Evolutionary conservation across 169 alveolate species (phyloP).

Genomic region (Neospora caninum): DNA sequence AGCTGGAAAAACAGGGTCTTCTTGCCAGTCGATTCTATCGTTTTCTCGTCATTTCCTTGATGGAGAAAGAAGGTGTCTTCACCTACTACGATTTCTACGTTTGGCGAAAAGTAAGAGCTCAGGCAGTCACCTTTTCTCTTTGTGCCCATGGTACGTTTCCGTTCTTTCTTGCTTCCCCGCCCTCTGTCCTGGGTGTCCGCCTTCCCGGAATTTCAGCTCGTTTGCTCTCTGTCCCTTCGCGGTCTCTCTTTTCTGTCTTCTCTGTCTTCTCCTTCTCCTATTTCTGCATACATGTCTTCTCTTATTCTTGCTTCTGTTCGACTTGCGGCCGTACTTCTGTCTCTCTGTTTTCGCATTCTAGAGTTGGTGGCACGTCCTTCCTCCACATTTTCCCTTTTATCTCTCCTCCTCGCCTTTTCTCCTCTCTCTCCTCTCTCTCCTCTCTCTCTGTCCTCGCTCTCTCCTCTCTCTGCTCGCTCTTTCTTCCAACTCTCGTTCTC

Average conservation of each 20-base stretch:
- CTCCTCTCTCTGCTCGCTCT: not conserved
- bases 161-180: too few species aligned
- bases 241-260: not conserved
- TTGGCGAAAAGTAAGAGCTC: not conserved
- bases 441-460: not conserved
- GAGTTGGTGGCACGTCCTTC: too few species aligned
- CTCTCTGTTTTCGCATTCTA: not conserved
- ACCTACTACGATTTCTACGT: slow-evolving; percentile 24
- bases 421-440: not conserved
- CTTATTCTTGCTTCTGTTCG: not conserved
- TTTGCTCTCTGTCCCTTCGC: too few species aligned
- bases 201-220: too few species aligned
- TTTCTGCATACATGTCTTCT: too few species aligned
- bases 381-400: too few species aligned
- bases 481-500: too few species aligned
- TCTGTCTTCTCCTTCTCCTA: not conserved
- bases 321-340: not conserved
- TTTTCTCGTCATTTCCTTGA: not conserved
- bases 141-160: not conserved
- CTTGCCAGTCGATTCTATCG: slow-evolving; percentile 6
- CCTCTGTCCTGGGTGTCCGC: too few species aligned
- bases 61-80: slow-evolving; percentile 27
- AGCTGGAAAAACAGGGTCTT: slow-evolving; percentile 17
- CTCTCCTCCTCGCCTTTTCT: too few species aligned
- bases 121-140: not conserved